phyloP scores from a whole-genome alignment of 164 flowering plant species.

The Kalanchoe fedtschenkoi region DNA sequence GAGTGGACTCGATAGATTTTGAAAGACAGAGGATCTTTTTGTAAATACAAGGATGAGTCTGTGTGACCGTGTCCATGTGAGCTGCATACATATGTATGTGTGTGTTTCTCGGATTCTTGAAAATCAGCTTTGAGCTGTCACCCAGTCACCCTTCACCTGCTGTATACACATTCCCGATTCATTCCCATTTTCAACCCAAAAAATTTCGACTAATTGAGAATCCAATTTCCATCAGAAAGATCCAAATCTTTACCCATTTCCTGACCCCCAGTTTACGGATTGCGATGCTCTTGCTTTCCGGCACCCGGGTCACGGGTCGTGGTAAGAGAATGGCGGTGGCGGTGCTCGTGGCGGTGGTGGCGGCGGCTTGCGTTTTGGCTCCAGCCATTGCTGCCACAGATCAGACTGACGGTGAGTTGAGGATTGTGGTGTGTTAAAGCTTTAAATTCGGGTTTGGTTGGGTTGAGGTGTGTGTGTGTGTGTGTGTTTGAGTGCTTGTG shows the following conservation, averaged over 20 bases:
- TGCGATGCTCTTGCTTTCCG: background rate
- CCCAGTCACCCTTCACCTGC: no score
- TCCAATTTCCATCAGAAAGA: no score
- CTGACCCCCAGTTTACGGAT: background rate
- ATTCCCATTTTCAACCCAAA: background rate
- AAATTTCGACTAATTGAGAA: no score
- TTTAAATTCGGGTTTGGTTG: background rate
- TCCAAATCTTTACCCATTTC: no score
- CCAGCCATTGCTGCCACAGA: conserved; percentile 2
- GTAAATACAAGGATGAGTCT: no score
- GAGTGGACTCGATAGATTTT: no score
- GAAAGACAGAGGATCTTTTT: no score
- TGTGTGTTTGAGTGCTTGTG: no score
- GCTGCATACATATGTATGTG: background rate
- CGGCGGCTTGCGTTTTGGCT: background rate
- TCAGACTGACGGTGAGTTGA: conserved; percentile 1
- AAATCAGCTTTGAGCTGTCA: conserved; percentile 3
- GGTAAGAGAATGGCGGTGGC: background rate
- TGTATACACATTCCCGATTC: background rate
- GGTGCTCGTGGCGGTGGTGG: background rate
- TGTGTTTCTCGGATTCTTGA: background rate
- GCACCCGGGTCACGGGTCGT: background rate
- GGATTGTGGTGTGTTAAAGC: background rate
- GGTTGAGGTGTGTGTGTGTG: background rate
- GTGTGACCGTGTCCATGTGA: background rate